phyloP scores from a whole-genome alignment of 2,329 filamentous ascomycete genomes.

The Aspergillus sergii region DNA sequence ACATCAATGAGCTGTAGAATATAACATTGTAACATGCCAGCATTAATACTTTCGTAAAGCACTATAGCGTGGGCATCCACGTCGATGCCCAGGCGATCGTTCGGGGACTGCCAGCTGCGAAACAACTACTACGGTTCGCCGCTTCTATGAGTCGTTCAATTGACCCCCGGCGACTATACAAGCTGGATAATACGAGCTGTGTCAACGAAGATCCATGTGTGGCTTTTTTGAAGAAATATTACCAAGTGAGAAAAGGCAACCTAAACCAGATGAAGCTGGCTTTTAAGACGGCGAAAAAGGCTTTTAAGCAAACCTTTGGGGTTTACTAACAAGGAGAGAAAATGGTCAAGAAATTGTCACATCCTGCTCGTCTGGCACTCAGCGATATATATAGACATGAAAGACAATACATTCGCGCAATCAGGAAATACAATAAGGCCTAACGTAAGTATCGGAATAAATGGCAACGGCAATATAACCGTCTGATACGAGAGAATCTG shows the following conservation, averaged over 20 bases:
- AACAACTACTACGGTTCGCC: slow-evolving; percentile 27
- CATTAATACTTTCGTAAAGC: slow-evolving; percentile 30
- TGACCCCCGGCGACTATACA: slow-evolving; percentile 25
- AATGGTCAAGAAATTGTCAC: slow-evolving; percentile 1
- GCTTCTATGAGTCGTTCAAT: slow-evolving; percentile 31
- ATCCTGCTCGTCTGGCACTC: background rate
- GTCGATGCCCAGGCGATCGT: slow-evolving; percentile 30
- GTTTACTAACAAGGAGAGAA: slow-evolving; percentile 7
- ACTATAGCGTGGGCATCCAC: slow-evolving; percentile 31
- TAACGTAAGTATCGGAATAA: slow-evolving; percentile 23
- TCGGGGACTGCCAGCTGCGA: slow-evolving; percentile 23
- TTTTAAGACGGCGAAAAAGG: slow-evolving; percentile 19
- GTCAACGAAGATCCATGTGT: slow-evolving; percentile 25
- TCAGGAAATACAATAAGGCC: slow-evolving; percentile 15
- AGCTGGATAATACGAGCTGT: slow-evolving; percentile 28
- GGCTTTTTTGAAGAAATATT: no score
- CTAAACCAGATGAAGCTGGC: slow-evolving; percentile 21
- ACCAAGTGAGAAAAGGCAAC: slow-evolving; percentile 11
- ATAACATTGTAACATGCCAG: slow-evolving; percentile 28
- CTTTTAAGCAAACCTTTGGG: slow-evolving; percentile 15
- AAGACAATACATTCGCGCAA: slow-evolving; percentile 20
- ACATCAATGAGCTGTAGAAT: slow-evolving; percentile 23
- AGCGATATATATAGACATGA: slow-evolving; percentile 9
- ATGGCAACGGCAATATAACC: slow-evolving; percentile 23
- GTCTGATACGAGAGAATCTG: slow-evolving; percentile 26